These are phyloP conservation scores for Hamiltosporidium magnivora DNA, from an alignment of 371 early-diverging fungal genomes.

Conservation along the genomic window DNA sequence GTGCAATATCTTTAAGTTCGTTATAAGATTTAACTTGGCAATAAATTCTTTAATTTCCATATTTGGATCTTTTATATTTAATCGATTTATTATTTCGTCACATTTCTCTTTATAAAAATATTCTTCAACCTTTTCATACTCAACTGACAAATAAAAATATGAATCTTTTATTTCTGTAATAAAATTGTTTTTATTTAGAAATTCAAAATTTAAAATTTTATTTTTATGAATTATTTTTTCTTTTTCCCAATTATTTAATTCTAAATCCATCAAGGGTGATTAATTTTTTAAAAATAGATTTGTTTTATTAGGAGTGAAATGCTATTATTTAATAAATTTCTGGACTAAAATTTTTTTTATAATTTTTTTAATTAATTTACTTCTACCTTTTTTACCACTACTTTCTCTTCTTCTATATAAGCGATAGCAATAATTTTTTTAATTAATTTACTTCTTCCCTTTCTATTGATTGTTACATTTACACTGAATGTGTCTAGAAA, in stretches of 20 bases:
- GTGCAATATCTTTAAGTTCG: slow-evolving; percentile 48
- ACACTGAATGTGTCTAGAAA: too few relatives aligned
- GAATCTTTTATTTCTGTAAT: slow-evolving; percentile 15
- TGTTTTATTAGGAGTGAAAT: too few relatives aligned
- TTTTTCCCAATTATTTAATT: slow-evolving; percentile 7
- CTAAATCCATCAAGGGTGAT: too few relatives aligned
- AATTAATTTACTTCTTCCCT: too few relatives aligned
- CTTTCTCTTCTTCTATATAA: too few relatives aligned
- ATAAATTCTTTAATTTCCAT: slow-evolving; percentile 39
- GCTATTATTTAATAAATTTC: too few relatives aligned
- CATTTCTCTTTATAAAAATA: slow-evolving; percentile 23
- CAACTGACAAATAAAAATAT: slow-evolving; percentile 19
- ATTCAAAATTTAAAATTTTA: slow-evolving; percentile 13
- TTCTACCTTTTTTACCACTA: too few relatives aligned
- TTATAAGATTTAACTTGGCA: slow-evolving; percentile 43
- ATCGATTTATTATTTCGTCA: slow-evolving; percentile 3
- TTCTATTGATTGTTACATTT: too few relatives aligned
- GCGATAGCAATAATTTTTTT: too few relatives aligned
- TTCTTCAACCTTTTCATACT: slow-evolving; percentile 11
- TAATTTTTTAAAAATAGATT: too few relatives aligned
- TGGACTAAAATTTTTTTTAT: too few relatives aligned
- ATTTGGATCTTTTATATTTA: slow-evolving; percentile 27
- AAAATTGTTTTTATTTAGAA: slow-evolving; percentile 13
- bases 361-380: too few relatives aligned
- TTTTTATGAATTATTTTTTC: slow-evolving; percentile 10